Conservation (phyloP, 257 asterid genomes). For the Gentiana dahurica region DNA sequence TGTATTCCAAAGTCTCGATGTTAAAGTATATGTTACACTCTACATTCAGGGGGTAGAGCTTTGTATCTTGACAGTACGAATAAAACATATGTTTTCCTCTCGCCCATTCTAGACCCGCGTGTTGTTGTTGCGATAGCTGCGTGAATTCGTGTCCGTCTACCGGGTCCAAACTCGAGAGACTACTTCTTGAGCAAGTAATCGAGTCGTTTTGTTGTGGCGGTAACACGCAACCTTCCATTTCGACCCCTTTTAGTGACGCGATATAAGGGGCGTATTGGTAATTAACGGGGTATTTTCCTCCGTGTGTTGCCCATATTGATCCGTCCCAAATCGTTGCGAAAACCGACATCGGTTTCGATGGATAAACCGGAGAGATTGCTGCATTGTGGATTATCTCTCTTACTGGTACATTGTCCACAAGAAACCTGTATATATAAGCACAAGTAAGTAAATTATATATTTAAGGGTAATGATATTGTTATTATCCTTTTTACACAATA, state of each 20-base stretch:
- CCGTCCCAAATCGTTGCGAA: slow-evolving; percentile 75
- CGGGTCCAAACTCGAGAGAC: slow-evolving; percentile 55
- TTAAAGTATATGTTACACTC: not conserved
- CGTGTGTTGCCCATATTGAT: slow-evolving; percentile 86
- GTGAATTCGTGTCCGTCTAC: slow-evolving; percentile 62
- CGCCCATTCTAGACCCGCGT: slow-evolving; percentile 52
- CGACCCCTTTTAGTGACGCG: slow-evolving; percentile 32
- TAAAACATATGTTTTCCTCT: slow-evolving; percentile 74
- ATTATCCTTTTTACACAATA: too few relatives aligned
- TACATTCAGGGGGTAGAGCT: slow-evolving; percentile 69
- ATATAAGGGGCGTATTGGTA: slow-evolving; percentile 57
- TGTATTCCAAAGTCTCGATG: too few relatives aligned
- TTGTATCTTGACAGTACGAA: slow-evolving; percentile 75
- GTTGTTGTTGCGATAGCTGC: slow-evolving; percentile 41
- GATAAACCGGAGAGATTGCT: slow-evolving; percentile 45
- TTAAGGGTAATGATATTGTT: too few relatives aligned
- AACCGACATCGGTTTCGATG: slow-evolving; percentile 69
- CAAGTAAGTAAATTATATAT: too few relatives aligned
- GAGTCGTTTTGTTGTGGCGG: slow-evolving; percentile 12
- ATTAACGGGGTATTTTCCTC: slow-evolving; percentile 71
- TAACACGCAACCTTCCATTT: slow-evolving; percentile 54
- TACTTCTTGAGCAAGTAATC: slow-evolving; percentile 31
- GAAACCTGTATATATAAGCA: slow-evolving; percentile 29
- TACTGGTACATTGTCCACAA: slow-evolving; percentile 73
- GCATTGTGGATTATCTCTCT: slow-evolving; percentile 44